Evolutionary conservation across 2,329 filamentous ascomycete genomes (phyloP), one percentile per base, ranked within the genome.

Genomic region (Alternaria solani): DNA sequence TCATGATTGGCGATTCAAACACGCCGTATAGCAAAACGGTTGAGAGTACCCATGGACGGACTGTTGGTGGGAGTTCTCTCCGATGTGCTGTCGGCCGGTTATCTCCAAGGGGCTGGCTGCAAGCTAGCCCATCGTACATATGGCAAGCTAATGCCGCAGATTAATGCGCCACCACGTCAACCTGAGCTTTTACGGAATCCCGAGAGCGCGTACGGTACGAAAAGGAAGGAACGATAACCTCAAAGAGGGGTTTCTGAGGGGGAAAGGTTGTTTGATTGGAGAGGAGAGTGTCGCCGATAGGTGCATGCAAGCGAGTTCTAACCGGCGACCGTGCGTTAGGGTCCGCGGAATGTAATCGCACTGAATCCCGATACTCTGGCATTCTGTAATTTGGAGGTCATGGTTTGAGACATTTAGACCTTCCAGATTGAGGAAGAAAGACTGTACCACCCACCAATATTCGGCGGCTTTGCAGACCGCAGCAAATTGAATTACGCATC

Each of bases 41-140:
- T 20, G 34, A 16, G n/a, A n/a, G 41, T 9, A 18, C 26, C 41
- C 20, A 46, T 41, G 32, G 28, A 41, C 34, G 30, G 18, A 4
- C 7, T 26, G 48, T n/a, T 26, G 23, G 32, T n/a, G 57, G 47
- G n/a, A 42, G 46, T 41, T 18, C 16, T 32, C 26, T 57, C 53
- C 46, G 57, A 42, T 32, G 20, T 38, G 53, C 48, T 51, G 36
- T 36, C 39, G 51, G 46, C 53, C 53, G 47, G n/a, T 57, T 25
- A 47, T 20, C 18, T 32, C 28, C 18, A 36, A 46, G 46, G 36
- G 53, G 25, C 36, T 41, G 39, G 25, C 23, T 5, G 28, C 16
- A 44, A 34, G 39, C 51, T 28, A 49, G 44, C 6, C 30, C 16
- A 42, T 25, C 5, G 34, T 26, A 20, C 18, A 12, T 26, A 49